Conservation (phyloP, 2,329 filamentous ascomycete genomes). For the Xylaria sp. region DNA sequence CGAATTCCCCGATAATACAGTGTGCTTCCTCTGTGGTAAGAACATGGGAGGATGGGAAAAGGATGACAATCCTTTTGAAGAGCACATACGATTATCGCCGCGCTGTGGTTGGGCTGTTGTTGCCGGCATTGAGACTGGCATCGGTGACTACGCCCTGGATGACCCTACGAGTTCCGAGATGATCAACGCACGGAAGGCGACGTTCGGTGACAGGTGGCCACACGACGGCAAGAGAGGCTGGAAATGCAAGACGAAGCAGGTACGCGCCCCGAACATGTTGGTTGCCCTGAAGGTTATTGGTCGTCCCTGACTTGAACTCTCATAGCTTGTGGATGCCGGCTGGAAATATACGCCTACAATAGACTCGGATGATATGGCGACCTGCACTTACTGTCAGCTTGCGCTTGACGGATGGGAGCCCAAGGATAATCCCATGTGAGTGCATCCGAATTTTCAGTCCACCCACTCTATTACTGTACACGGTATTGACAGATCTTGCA, state of each 20-base stretch:
- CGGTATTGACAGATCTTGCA: slow-evolving; percentile 51
- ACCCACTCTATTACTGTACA: neutral
- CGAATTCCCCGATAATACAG: slow-evolving; percentile 84
- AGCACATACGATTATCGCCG: slow-evolving; percentile 86
- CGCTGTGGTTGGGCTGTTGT: slow-evolving; percentile 90
- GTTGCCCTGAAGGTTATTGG: neutral
- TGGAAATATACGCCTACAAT: slow-evolving; percentile 92
- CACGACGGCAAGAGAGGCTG: slow-evolving; percentile 89
- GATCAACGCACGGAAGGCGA: slow-evolving; percentile 80
- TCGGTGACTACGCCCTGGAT: slow-evolving; percentile 72
- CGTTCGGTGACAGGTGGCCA: slow-evolving; percentile 88
- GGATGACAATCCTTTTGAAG: slow-evolving; percentile 82
- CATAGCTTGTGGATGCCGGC: slow-evolving; percentile 85
- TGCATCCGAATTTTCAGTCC: slow-evolving; percentile 29
- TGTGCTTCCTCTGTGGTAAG: slow-evolving; percentile 87
- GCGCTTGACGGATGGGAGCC: slow-evolving; percentile 96
- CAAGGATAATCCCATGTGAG: slow-evolving; percentile 86
- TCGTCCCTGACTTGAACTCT: slow-evolving; percentile 16
- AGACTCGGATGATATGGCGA: slow-evolving; percentile 88
- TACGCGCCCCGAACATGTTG: slow-evolving; percentile 52
- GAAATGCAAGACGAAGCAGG: slow-evolving; percentile 90
- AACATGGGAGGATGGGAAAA: slow-evolving; percentile 92
- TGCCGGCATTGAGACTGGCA: slow-evolving; percentile 68
- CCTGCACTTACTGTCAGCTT: slow-evolving; percentile 89
- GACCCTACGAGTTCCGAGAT: slow-evolving; percentile 80